A percentile compares a stretch with the other conserved stretches of the same genome.
These are phyloP conservation scores for Fusarium sp. DNA, from an alignment of 2,329 filamentous ascomycete species.

Conservation along the genomic window DNA sequence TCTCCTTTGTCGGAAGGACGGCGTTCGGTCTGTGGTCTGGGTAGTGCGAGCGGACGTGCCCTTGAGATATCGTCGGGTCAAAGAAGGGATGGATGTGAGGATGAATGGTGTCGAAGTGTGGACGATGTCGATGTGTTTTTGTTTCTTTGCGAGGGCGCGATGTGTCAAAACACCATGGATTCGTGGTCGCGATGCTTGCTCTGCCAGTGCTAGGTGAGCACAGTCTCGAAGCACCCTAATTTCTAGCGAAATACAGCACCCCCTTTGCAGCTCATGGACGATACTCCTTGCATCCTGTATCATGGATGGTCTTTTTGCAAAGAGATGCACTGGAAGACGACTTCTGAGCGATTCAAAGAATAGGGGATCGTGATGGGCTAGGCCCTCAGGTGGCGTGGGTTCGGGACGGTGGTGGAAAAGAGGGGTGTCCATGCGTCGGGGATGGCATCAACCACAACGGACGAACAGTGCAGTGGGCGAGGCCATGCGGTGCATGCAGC, in stretches of 20 bases:
- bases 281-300: not conserved
- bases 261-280: not conserved
- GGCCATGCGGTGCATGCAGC: not conserved
- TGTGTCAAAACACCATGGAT: constrained; percentile 16
- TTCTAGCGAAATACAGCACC: not conserved
- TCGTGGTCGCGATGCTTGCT: not conserved
- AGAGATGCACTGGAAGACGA: not conserved
- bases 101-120: not conserved
- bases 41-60: not conserved
- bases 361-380: not conserved
- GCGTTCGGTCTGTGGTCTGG: no score
- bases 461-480: not conserved
- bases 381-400: constrained; percentile 1
- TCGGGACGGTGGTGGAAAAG: not conserved
- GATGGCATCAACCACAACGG: constrained; percentile 3
- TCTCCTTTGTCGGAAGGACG: not conserved
- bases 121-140: not conserved
- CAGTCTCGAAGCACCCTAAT: not conserved
- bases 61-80: not conserved
- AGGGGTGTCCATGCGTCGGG: not conserved
- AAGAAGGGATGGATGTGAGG: not conserved
- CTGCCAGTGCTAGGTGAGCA: not conserved
- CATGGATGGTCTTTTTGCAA: not conserved
- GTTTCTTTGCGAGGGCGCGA: not conserved
- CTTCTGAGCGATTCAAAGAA: not conserved